Evolutionary conservation across 2,329 filamentous ascomycete genomes (phyloP), one percentile per base, ranked within the genome.

Genomic region (Fusarium pilosicola): DNA sequence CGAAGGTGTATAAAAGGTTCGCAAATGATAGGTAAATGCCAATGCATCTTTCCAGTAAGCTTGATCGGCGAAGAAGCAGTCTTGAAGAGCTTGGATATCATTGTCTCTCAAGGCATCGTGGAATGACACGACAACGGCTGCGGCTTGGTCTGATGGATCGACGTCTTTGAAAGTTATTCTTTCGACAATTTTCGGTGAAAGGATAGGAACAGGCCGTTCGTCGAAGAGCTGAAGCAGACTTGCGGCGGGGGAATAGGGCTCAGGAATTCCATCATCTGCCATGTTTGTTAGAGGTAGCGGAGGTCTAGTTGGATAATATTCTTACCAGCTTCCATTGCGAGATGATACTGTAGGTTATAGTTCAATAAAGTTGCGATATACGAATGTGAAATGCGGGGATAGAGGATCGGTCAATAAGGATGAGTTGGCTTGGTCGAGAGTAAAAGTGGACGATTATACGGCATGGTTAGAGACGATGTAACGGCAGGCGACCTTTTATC

Each of bases 41-140:
- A 76, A 22, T 1, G 49, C 22, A 20, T 76, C 73, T 5, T 76
- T 76, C 68, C 73, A 76, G 28, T 73, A 76, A 0, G 60, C 30
- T 20, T 76, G 68, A 18, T 59, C 46, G 8, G 64, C 10, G 7
- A 64, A 55, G 54, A 76, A 74, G 39, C 58, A 65, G 7, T 8
- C 8, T 17, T 39, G 41, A 11, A 76, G 55, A 22, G 49, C 52
- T 4, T 36, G 8, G 2, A 8, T 2, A 28, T 76, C 39, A 3
- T 42, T 36, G 0, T 17, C 32, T 24, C 7, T 30, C 3, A 76
- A 30, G 3, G 68, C 74, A 6, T 51, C 10, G 8, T 68, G 64
- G 14, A 76, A 60, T 3, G 6, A 9, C 3, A 61, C 14, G 2
- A 76, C 26, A 3, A 66, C 6, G 4, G 6, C 22, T 0, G 28